Base-by-base conservation (phyloP, 176 grass and related monocot genomes). In the Canna indica region DNA sequence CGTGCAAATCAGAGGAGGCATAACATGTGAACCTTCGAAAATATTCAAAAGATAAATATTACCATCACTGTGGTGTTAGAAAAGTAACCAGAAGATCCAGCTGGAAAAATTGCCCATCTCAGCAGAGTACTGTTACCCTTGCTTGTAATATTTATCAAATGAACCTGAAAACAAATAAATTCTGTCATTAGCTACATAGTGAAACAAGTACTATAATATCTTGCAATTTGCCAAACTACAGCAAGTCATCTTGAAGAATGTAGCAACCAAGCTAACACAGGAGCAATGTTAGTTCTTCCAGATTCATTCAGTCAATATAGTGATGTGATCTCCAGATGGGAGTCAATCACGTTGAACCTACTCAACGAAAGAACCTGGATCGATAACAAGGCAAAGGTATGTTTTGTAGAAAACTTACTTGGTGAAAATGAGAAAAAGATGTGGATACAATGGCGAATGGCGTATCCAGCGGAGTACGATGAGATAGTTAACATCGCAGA, bases 21-120 rank as follows among this genome's bases (percentile, higher is more conserved):
- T 27, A 85, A 78, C 61, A 50, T 70, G 36, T 46, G 70, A 34
- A 75, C 38, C 17, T 36, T 22, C 10, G 16, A 59, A 76, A 72
- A 79, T 34, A 74, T 78, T 44, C n/a, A 20, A 78, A 54, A 59
- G 53, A 56, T 59, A 34, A 60, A 67, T 60, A 26, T 38, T 93
- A 99, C 90, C 95, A 94, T 99, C 36, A 84, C 90, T 78, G 73
- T 83, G 72, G 87, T 41, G 63, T 90, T 99, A 70, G 95, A 94
- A 87, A 99, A 93, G 70, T 86, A 83, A 77, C 90, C 82, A 79
- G 76, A 83, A 75, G 94, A 80, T 74, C 82, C 90, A 30, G 86
- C 90, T 39, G 95, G 95, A 72, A 76, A 88, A 79, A 99, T 93
- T 57, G 73, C 80, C 89, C 84, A 93, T 90, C 68, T 82, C 63